phyloP scores from a whole-genome alignment of 2,329 filamentous ascomycete genomes.

The Hypoxylon sp. region DNA sequence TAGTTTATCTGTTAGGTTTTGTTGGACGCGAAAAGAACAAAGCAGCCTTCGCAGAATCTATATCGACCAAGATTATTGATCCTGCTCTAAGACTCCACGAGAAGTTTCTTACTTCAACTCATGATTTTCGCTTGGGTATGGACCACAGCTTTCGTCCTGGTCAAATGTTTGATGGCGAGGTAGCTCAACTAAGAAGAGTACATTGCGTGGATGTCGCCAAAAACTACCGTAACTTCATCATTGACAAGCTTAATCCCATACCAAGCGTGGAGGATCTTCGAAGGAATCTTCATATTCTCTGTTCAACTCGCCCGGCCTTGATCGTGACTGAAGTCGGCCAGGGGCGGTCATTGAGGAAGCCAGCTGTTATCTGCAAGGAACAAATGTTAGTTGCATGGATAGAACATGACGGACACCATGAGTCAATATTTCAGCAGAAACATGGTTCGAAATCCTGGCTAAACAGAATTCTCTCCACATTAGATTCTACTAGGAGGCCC shows the following conservation, averaged over 20 bases:
- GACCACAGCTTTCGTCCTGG: slow-evolving; percentile 51
- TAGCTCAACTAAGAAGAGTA: slow-evolving; percentile 50
- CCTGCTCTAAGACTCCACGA: slow-evolving; percentile 59
- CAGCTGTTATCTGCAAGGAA: slow-evolving; percentile 57
- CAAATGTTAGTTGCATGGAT: slow-evolving; percentile 58
- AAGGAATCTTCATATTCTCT: slow-evolving; percentile 54
- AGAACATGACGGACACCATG: not conserved
- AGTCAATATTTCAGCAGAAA: not conserved
- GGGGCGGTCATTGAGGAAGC: slow-evolving; percentile 54
- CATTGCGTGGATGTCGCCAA: slow-evolving; percentile 57
- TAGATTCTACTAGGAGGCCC: not conserved
- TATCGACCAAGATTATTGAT: slow-evolving; percentile 48
- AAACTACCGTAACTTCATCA: slow-evolving; percentile 50
- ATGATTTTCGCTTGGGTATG: slow-evolving; percentile 58
- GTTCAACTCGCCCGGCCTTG: slow-evolving; percentile 56
- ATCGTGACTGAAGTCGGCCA: slow-evolving; percentile 57
- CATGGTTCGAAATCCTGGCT: not conserved
- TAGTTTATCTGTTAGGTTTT: slow-evolving; percentile 13
- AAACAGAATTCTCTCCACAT: not conserved
- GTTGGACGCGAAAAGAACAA: not conserved
- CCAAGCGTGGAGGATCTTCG: slow-evolving; percentile 54
- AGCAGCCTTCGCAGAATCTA: not conserved
- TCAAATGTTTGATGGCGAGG: slow-evolving; percentile 33
- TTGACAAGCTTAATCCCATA: slow-evolving; percentile 53
- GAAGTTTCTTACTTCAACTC: slow-evolving; percentile 57